phyloP scores from a whole-genome alignment of 345 rosid species.

The Microthlaspi erraticum region DNA sequence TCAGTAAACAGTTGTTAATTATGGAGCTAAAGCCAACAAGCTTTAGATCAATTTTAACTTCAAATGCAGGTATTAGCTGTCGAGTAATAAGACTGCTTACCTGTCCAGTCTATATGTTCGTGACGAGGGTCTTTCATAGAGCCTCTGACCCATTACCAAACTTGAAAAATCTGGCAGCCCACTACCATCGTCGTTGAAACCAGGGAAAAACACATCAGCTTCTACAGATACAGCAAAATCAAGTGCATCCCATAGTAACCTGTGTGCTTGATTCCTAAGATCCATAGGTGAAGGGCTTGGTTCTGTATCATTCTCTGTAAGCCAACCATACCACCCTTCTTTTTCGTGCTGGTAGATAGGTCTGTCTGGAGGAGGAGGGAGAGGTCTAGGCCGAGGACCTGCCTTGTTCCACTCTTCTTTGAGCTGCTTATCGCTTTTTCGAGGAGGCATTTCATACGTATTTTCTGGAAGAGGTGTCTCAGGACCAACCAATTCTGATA shows the following conservation, averaged over 20 bases:
- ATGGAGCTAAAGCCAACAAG: constrained; percentile 19
- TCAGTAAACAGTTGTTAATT: constrained; percentile 12
- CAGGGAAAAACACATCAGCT: constrained; percentile 94
- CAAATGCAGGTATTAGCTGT: constrained; percentile 7
- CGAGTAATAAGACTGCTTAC: constrained; percentile 45
- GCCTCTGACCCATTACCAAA: constrained; percentile 97
- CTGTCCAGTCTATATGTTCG: constrained; percentile 94
- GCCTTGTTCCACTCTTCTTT: constrained; percentile 90
- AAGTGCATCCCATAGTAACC: constrained; percentile 95
- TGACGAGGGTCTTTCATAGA: constrained; percentile 84
- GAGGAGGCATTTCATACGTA: constrained; percentile 50
- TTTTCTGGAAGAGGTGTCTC: constrained; percentile 70
- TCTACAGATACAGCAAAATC: constrained; percentile 86
- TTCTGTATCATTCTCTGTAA: constrained; percentile 74
- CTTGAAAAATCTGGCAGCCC: constrained; percentile 92
- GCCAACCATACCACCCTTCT: constrained; percentile 99
- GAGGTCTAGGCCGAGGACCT: constrained; percentile 98
- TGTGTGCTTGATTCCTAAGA: constrained; percentile 87
- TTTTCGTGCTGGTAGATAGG: constrained; percentile 92
- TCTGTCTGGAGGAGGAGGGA: constrained; percentile 98
- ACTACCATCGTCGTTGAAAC: constrained; percentile 85
- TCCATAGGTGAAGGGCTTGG: constrained; percentile 79
- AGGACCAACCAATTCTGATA: constrained; percentile 78
- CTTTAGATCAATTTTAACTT: constrained; percentile 15
- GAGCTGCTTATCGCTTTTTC: constrained; percentile 68